Conservation (phyloP, 2,329 filamentous ascomycete species). For the Penicillium sp. region DNA sequence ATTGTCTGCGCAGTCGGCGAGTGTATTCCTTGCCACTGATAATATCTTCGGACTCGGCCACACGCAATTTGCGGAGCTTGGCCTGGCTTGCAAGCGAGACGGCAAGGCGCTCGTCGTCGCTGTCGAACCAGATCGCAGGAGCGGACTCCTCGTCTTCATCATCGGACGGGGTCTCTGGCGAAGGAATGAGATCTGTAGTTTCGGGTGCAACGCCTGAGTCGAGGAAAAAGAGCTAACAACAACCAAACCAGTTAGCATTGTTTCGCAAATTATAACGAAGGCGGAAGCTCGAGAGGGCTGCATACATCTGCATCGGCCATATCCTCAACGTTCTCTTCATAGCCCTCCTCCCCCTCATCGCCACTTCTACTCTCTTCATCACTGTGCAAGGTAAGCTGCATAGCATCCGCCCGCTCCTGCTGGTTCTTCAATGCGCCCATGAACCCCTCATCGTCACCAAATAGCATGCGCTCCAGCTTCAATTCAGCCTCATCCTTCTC, state of each 20-base stretch:
- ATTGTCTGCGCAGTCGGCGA: slow-evolving; percentile 76
- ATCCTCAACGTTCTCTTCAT: slow-evolving; percentile 59
- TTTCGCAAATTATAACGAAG: neutral
- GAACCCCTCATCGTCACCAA: slow-evolving; percentile 85
- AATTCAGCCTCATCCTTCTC: slow-evolving; percentile 82
- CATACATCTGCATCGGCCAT: slow-evolving; percentile 72
- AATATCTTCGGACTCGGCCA: slow-evolving; percentile 79
- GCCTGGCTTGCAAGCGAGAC: slow-evolving; percentile 78
- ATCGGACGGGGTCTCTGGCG: slow-evolving; percentile 41
- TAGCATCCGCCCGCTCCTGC: slow-evolving; percentile 43
- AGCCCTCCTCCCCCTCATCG: slow-evolving; percentile 46
- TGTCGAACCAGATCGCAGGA: slow-evolving; percentile 77
- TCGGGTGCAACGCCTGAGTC: slow-evolving; percentile 62
- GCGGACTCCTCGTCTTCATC: slow-evolving; percentile 31
- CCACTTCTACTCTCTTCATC: slow-evolving; percentile 30
- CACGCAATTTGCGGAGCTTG: slow-evolving; percentile 78
- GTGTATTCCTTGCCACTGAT: slow-evolving; percentile 86
- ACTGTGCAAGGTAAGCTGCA: slow-evolving; percentile 37
- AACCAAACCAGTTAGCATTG: slow-evolving; percentile 5
- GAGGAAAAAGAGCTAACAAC: slow-evolving; percentile 71
- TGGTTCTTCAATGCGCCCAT: slow-evolving; percentile 68
- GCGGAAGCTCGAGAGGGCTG: slow-evolving; percentile 3
- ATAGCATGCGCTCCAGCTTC: slow-evolving; percentile 82
- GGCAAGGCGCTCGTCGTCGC: slow-evolving; percentile 85
- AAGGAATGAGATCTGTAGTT: slow-evolving; percentile 29